phyloP scores from a whole-genome alignment of 257 asterid species.

The Leptodermis oblonga region DNA sequence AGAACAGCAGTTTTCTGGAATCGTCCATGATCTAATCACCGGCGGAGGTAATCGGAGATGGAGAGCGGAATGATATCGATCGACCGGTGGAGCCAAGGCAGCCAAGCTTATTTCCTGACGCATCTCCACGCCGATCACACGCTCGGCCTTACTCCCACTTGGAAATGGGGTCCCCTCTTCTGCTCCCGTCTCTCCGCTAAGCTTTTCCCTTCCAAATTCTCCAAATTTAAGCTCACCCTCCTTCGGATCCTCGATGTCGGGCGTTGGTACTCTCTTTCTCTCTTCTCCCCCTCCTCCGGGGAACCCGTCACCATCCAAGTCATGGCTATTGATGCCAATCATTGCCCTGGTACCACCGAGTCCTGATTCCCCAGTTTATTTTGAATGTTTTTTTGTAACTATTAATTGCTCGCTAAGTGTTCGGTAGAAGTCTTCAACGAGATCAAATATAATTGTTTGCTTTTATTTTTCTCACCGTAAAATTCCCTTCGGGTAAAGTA shows the following conservation, averaged over 20 bases:
- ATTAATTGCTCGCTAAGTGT: conserved; percentile 15
- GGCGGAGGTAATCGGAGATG: conserved; percentile 43
- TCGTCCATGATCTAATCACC: neutral
- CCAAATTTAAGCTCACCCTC: conserved; percentile 66
- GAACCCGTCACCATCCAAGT: conserved; percentile 32
- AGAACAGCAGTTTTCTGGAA: neutral
- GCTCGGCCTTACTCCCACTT: conserved; percentile 53
- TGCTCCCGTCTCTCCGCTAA: conserved; percentile 73
- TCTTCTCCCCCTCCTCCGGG: conserved; percentile 50
- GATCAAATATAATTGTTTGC: neutral
- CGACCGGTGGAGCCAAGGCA: conserved; percentile 70
- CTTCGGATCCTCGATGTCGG: conserved; percentile 60
- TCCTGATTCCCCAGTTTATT: neutral
- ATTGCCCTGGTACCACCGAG: conserved; percentile 51
- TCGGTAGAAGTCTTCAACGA: conserved; percentile 31
- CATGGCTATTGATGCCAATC: conserved; percentile 74
- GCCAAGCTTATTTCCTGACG: conserved; percentile 85
- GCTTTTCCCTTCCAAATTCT: conserved; percentile 66
- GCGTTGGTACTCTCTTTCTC: conserved; percentile 52
- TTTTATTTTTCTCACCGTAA: neutral
- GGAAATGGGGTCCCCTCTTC: conserved; percentile 69
- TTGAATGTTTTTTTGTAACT: neutral
- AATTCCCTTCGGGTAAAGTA: neutral
- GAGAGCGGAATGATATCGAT: conserved; percentile 81
- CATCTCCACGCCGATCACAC: conserved; percentile 94